These are phyloP conservation scores for Aphanomyces astaci DNA, from an alignment of 352 stramenopile species.

Conservation along the genomic window DNA sequence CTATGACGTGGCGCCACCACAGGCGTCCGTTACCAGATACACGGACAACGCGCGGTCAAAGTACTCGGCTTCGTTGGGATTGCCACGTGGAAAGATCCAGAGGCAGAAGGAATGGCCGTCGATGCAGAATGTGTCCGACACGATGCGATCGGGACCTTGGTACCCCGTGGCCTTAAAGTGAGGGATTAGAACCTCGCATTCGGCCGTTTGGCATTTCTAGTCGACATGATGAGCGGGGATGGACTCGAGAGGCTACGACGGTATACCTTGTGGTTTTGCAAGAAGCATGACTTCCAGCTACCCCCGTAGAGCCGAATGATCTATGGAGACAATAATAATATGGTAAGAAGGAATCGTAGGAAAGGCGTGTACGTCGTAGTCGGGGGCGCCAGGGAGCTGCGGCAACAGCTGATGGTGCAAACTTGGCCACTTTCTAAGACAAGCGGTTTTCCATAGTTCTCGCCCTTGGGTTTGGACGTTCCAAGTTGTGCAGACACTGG, in stretches of 20 bases:
- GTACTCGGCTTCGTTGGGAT: constrained; percentile 69
- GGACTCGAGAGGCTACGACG: background rate
- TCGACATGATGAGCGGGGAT: background rate
- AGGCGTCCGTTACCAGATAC: constrained; percentile 38
- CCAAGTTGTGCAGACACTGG: background rate
- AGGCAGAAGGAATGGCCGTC: constrained; percentile 66
- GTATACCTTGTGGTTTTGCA: constrained; percentile 39
- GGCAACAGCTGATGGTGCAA: constrained; percentile 47
- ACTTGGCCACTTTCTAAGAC: constrained; percentile 46
- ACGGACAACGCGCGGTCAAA: constrained; percentile 56
- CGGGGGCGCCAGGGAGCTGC: constrained; percentile 57
- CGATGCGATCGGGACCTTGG: constrained; percentile 46
- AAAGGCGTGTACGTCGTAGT: constrained; percentile 56
- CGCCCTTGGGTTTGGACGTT: constrained; percentile 41
- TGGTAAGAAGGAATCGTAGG: background rate
- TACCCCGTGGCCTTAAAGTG: constrained; percentile 32
- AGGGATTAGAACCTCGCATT: constrained; percentile 47
- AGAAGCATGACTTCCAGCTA: constrained; percentile 59
- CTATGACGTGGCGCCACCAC: background rate
- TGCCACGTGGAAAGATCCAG: constrained; percentile 74
- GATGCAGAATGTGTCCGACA: constrained; percentile 66
- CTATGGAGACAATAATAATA: constrained; percentile 31
- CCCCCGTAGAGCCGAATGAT: constrained; percentile 67
- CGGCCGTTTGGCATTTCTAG: constrained; percentile 36
- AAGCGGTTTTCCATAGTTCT: constrained; percentile 61